These are phyloP conservation scores for Bassia scoparia DNA, from an alignment of 148 eudicot genomes.

Conservation along the genomic window DNA sequence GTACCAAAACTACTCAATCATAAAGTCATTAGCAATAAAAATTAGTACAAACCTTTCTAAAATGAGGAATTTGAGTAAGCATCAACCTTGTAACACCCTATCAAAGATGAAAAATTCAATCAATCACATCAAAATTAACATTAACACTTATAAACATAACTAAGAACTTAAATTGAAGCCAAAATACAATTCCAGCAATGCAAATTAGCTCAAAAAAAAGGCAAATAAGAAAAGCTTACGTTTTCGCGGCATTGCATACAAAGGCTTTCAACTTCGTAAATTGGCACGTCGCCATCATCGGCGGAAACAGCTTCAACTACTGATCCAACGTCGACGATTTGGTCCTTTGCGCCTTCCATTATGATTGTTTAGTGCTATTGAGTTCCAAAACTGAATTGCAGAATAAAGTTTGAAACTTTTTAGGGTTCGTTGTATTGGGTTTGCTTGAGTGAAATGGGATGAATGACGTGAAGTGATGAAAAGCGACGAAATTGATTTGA, in stretches of 20 bases:
- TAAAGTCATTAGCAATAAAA: neutral
- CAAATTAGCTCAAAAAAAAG: neutral
- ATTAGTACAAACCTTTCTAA: conserved; percentile 62
- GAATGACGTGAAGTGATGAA: too few relatives aligned
- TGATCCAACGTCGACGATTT: conserved; percentile 57
- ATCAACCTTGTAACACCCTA: conserved; percentile 80
- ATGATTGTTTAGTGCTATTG: neutral
- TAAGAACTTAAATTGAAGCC: neutral
- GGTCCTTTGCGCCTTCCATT: conserved; percentile 39
- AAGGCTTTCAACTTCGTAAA: conserved; percentile 78
- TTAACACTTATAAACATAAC: neutral
- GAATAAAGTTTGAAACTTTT: neutral
- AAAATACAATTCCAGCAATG: neutral
- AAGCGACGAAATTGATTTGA: too few relatives aligned
- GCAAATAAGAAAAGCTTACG: conserved; percentile 31
- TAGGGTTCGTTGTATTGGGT: conserved; percentile 16
- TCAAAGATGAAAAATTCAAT: conserved; percentile 20
- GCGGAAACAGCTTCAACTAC: conserved; percentile 68
- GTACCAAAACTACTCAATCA: neutral
- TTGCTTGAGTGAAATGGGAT: neutral
- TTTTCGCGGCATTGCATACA: conserved; percentile 87
- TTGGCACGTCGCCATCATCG: conserved; percentile 53
- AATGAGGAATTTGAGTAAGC: conserved; percentile 78
- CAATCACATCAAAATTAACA: neutral
- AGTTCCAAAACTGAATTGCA: neutral